Evolutionary conservation across 2,329 filamentous ascomycete species (phyloP).

Genomic region (Nannizziopsis arthrosporioides): DNA sequence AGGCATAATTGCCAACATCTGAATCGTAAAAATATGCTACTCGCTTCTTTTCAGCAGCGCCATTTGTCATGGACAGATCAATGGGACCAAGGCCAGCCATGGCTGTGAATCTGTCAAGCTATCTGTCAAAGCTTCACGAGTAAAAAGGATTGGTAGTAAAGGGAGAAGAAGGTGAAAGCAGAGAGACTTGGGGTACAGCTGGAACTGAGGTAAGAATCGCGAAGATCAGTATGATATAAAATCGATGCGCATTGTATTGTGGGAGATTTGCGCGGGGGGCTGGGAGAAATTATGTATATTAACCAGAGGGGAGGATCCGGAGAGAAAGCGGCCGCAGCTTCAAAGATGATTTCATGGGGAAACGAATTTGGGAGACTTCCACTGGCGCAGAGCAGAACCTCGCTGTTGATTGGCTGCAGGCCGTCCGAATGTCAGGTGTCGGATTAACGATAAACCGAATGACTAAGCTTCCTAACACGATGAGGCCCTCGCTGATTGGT

Average conservation of each 20-base stretch:
- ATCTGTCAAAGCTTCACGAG: not conserved
- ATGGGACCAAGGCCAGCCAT: constrained; percentile 46
- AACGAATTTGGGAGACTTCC: not conserved
- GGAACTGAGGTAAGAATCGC: not conserved
- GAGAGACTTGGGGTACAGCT: not conserved
- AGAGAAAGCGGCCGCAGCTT: not conserved
- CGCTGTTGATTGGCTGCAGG: constrained; percentile 2
- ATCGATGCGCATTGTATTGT: too few relatives aligned
- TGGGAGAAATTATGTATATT: not conserved
- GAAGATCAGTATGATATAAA: too few relatives aligned
- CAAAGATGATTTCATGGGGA: constrained; percentile 10
- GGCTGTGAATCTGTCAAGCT: constrained; percentile 1
- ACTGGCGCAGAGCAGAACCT: not conserved
- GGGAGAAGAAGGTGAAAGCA: not conserved
- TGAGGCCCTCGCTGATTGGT: not conserved
- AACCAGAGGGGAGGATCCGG: not conserved
- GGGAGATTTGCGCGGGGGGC: too few relatives aligned
- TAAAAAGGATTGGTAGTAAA: not conserved
- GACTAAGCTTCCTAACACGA: not conserved
- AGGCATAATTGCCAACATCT: constrained; percentile 96
- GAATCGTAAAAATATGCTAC: constrained; percentile 98
- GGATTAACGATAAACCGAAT: not conserved
- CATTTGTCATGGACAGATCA: constrained; percentile 42
- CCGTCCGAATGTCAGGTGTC: not conserved
- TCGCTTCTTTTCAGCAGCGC: constrained; percentile 54